These are phyloP conservation scores for Candida sp. DNA, from an alignment of 1,139 yeast genomes.

Conservation along the genomic window DNA sequence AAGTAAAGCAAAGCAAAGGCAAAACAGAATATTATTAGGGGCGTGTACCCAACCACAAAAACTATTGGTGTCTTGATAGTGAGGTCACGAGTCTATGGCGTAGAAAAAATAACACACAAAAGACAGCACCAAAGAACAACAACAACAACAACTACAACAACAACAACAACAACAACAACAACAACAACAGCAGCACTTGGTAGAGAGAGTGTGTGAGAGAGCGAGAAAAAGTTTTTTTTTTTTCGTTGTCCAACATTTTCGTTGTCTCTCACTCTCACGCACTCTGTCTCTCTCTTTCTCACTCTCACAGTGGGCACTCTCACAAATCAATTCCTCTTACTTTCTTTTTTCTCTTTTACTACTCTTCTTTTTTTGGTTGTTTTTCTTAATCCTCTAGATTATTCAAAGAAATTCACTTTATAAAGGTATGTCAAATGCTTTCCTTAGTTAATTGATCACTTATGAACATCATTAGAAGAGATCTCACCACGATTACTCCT, in stretches of 20 bases:
- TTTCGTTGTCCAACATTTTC: slow-evolving; percentile 8
- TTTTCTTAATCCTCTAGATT: slow-evolving; percentile 5
- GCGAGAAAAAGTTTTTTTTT: slow-evolving; percentile 1
- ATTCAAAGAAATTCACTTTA: slow-evolving; percentile 6
- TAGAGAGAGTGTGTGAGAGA: neutral
- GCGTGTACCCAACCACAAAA: neutral
- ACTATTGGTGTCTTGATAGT: neutral
- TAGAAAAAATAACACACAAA: neutral
- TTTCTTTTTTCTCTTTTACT: slow-evolving; percentile 2
- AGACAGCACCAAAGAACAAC: neutral
- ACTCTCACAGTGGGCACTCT: neutral
- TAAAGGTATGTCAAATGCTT: slow-evolving; percentile 6
- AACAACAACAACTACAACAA: neutral
- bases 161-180: too few species aligned
- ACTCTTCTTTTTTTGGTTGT: neutral
- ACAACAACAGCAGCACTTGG: too few species aligned
- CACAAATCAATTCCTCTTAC: neutral
- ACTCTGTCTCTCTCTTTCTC: neutral
- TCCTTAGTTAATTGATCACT: neutral
- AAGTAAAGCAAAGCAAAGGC: neutral
- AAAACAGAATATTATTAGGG: neutral
- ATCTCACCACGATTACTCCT: neutral
- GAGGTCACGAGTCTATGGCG: neutral
- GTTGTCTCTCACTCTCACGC: neutral
- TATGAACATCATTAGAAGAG: too few species aligned